A percentile compares a stretch with the other conserved stretches of the same genome.
These are phyloP conservation scores for Favolaschia claudopus DNA, from an alignment of 768 basidiomycete genomes.

Conservation along the genomic window DNA sequence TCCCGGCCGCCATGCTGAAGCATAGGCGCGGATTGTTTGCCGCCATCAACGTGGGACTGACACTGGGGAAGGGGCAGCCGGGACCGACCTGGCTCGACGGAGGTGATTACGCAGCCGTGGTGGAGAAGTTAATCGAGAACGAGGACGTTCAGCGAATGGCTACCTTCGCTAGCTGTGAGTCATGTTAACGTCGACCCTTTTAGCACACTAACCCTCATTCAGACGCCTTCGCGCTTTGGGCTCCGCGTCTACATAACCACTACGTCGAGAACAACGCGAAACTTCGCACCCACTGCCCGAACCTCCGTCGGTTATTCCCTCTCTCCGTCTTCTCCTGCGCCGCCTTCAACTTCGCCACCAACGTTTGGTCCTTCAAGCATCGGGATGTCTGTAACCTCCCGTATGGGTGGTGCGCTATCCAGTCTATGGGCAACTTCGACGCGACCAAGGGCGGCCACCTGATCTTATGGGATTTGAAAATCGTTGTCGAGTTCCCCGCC, in stretches of 20 bases:
- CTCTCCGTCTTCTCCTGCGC: background rate
- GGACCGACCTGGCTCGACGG: background rate
- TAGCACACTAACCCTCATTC: no score
- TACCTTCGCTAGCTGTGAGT: background rate
- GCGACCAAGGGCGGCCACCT: no score
- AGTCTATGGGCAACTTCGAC: no score
- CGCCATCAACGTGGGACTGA: background rate
- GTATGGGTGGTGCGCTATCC: no score
- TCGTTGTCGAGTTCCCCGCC: background rate
- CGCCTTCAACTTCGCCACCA: background rate
- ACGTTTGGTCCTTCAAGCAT: background rate
- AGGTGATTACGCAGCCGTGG: background rate
- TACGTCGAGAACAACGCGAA: background rate
- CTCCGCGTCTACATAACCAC: background rate
- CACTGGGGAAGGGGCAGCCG: background rate
- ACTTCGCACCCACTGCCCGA: background rate
- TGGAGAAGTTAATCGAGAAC: background rate
- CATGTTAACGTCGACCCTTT: background rate
- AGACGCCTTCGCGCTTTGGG: conserved; percentile 1
- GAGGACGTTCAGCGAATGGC: background rate
- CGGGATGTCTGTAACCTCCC: no score
- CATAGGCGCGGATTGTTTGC: conserved; percentile 1
- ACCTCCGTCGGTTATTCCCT: background rate
- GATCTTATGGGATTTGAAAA: background rate
- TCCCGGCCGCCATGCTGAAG: background rate